Percentiles rank a stretch among this genome's conserved stretches.
phyloP scores from a whole-genome alignment of 106 monocot genomes.

The Dactylorhiza incarnata region DNA sequence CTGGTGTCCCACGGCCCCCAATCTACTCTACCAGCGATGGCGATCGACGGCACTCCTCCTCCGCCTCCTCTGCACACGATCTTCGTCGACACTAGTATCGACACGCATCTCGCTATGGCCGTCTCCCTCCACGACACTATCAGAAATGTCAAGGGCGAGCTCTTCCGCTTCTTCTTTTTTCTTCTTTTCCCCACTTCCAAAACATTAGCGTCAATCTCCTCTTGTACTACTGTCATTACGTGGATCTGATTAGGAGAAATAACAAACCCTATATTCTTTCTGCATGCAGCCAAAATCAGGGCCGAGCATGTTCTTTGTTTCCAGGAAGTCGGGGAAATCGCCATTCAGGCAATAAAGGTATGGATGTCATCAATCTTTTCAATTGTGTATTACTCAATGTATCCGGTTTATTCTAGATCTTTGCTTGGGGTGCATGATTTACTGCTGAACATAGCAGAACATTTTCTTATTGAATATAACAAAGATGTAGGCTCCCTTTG shows the following conservation, averaged over 20 bases:
- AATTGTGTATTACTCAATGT: not conserved
- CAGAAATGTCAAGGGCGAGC: conserved; percentile 1
- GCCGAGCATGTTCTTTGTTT: conserved; percentile 5
- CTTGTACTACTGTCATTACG: not conserved
- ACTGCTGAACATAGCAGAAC: not conserved
- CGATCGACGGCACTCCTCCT: not conserved
- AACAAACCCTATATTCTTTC: not conserved
- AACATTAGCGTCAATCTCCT: not conserved
- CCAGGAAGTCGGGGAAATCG: conserved; percentile 1
- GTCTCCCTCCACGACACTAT: conserved; percentile 3
- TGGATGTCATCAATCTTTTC: not conserved
- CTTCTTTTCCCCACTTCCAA: not conserved
- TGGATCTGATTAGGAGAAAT: not conserved
- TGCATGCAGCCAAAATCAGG: not conserved
- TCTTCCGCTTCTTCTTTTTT: not conserved
- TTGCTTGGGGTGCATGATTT: not conserved
- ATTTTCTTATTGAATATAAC: not conserved
- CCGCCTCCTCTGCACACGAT: not conserved
- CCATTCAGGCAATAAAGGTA: conserved; percentile 1
- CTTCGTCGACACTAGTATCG: conserved; percentile 7
- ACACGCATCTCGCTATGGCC: conserved; percentile 5
- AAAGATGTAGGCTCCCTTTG: too few relatives aligned
- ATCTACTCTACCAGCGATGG: not conserved
- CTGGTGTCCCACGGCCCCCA: too few relatives aligned
- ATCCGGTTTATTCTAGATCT: not conserved